These are phyloP conservation scores for Takakia lepidozioides DNA, from an alignment of 225 moss, liverwort and hornwort genomes.

Conservation along the genomic window DNA sequence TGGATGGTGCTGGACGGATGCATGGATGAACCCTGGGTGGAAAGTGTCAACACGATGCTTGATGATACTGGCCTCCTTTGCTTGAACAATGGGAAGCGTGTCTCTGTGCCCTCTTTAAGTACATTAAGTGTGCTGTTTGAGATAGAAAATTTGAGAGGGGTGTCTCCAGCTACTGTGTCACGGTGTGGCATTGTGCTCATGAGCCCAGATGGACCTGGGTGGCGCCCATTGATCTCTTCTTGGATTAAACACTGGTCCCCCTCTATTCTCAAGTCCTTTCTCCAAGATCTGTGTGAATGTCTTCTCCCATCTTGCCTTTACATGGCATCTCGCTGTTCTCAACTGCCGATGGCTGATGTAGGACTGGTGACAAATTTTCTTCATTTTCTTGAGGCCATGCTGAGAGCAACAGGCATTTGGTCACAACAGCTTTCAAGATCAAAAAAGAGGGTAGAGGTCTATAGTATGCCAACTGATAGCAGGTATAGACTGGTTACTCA, in stretches of 20 bases:
- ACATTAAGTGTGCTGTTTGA: conserved; percentile 38
- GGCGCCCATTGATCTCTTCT: conserved; percentile 20
- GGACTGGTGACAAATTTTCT: conserved; percentile 33
- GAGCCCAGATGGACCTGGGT: conserved; percentile 27
- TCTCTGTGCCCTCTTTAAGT: conserved; percentile 22
- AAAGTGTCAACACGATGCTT: no score
- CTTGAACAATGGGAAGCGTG: no score
- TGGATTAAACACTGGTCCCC: conserved; percentile 24
- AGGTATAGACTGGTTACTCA: no score
- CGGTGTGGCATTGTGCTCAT: conserved; percentile 47
- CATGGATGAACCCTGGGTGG: no score
- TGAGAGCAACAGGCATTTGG: conserved; percentile 27
- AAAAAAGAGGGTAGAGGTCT: no score
- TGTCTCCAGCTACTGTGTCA: conserved; percentile 36
- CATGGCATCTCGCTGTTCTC: conserved; percentile 7
- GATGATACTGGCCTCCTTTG: no score
- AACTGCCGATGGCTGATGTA: conserved; percentile 11
- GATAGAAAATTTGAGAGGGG: conserved; percentile 30
- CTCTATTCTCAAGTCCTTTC: conserved; percentile 5
- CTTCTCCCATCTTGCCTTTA: conserved; percentile 27
- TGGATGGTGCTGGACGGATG: no score
- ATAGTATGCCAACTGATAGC: no score
- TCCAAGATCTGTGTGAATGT: conserved; percentile 22
- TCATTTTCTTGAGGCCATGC: conserved; percentile 22
- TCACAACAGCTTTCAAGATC: no score